These are phyloP conservation scores for Persicaria maculosa DNA, from an alignment of 148 eudicot species.

Conservation along the genomic window DNA sequence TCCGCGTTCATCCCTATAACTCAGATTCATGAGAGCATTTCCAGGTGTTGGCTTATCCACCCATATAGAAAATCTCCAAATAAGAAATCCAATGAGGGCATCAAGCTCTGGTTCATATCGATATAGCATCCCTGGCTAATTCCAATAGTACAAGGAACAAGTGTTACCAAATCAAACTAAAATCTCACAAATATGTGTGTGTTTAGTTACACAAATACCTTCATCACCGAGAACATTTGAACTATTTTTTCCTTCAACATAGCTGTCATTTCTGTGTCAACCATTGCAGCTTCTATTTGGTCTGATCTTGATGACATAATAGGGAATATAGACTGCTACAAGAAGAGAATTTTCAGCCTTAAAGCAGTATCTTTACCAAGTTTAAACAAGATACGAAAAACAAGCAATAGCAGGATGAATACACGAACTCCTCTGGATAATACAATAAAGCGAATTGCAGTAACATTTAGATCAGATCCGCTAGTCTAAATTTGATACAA, in stretches of 20 bases:
- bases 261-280: constrained; percentile 91
- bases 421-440: background rate
- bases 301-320: constrained; percentile 76
- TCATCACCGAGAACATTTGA: constrained; percentile 81
- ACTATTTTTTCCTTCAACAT: constrained; percentile 90
- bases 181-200: background rate
- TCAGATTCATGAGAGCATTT: constrained; percentile 83
- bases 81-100: constrained; percentile 93
- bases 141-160: constrained; percentile 33
- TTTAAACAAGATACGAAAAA: background rate
- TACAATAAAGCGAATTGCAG: background rate
- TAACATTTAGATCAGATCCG: background rate
- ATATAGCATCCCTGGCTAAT: constrained; percentile 96
- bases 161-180: constrained; percentile 2
- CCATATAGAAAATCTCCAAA: constrained; percentile 96
- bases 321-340: constrained; percentile 46
- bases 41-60: constrained; percentile 99
- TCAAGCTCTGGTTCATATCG: constrained; percentile 96
- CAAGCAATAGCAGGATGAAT: background rate
- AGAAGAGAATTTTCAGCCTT: background rate
- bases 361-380: background rate
- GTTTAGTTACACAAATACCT: constrained; percentile 38
- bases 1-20: constrained; percentile 82
- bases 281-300: constrained; percentile 80
- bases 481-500: background rate